Evolutionary conservation across 208 protist genomes (phyloP), one percentile per base, ranked within the genome.

Genomic region (Acanthamoeba pearcei): DNA sequence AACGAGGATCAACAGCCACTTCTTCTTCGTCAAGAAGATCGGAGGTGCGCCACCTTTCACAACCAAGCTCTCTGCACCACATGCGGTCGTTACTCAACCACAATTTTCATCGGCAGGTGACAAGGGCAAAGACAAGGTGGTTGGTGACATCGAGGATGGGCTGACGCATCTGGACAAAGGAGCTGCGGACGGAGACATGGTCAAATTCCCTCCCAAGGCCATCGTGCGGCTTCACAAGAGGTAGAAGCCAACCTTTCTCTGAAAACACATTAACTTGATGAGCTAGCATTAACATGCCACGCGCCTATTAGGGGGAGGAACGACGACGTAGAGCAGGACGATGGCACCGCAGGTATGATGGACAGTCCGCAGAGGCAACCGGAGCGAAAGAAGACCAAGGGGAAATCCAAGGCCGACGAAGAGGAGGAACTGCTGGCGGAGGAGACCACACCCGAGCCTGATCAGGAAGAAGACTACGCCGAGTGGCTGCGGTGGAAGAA

Each of bases 81-180:
- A 42, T 32, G 10, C 49, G 49, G 13, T 53, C 13, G 49, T 53
- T 53, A 53, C 49, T 53, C 49, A 53, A 17, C 49, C 1, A 53
- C 10, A 24, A 10, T 24, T 15, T 57, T 53, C 66, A 17, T 17
- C 32, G 5, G n/a, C 91, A 95, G 83, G 38, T 60, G 68, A 51
- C 57, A 42, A 49, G n/a, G 35, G n/a, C 0, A 38, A 60, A 35
- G 24, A 53, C 27, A 64, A 85, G 42, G 38, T 70, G 17, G 86
- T 80, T 2, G 70, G 27, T 10, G 96, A 97, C 95, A 95, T 97
- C 76, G 96, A 97, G 64, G 95, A 97, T 80, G 53, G 90, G n/a
- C 80, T 96, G 72, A 29, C 32, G 9, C 46, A 74, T 42, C 70
- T 82, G 38, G 80, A 70, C 80, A 53, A 94, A 83, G 62, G 70